Base-by-base conservation (phyloP, 352 stramenopile species). In the Thalassiosira sp. region DNA sequence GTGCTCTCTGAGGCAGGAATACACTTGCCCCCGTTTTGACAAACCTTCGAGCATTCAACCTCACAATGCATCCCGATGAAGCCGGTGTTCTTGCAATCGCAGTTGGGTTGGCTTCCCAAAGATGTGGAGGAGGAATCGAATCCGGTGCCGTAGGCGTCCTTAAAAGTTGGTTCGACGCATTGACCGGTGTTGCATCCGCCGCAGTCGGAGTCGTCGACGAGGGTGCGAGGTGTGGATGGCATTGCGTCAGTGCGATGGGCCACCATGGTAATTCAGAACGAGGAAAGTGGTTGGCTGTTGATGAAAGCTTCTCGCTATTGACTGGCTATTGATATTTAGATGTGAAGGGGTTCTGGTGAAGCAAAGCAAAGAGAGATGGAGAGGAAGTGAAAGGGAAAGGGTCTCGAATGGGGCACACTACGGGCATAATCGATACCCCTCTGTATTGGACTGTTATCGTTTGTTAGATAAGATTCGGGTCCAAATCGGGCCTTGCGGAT, bases 11-110 rank as follows among this genome's bases (percentile, higher is more conserved):
- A 1, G 45, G 70, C 46, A 0, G 70, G 70, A 0, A 69, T 11
- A 37, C 70, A 79, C 33, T 79, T 79, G 0, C 70, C 70, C 11
- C 70, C 70, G 35, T 79, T 54, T 27, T 58, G 13, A 46, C 70
- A 79, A 3, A 42, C 1, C 22, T 72, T 71, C 0, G 61, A 72
- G 22, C 70, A 79, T 18, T 56, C 46, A 1, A 73, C 43, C n/a
- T 79, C 51, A 28, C 70, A 79, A 31, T 79, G 53, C 33, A 61
- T 25, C 0, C 70, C 70, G 10, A 79, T 56, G 46, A 58, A 73
- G 31, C 31, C 61, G 1, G 70, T 79, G 54, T 49, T 35, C 42
- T 64, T 51, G 37, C 70, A 79, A 27, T 79, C 58, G 56, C 70
- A 79, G 54, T n/a, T 61, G 3, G 70, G 70, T n/a, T 37, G 33